Evolutionary conservation across 73 alveolate genomes (phyloP), one percentile per base, ranked within the genome.

Genomic region (Paramecium pentaurelia): DNA sequence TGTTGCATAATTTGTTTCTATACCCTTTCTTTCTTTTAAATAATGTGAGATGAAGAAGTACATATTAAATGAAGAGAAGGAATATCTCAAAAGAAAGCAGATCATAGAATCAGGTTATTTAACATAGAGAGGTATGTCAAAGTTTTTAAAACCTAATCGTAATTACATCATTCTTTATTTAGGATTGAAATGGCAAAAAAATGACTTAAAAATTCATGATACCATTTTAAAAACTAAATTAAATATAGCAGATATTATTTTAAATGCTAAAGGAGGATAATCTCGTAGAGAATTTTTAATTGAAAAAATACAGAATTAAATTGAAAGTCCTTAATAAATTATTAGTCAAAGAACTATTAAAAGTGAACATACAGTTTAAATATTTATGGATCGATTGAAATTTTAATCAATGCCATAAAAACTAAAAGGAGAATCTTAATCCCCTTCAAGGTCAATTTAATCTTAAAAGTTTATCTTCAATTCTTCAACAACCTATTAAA

Each of bases 401-500:
- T 64, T 64, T 64, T 51, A 64, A 28, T 64, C 84, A 64, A 28
- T 64, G 7, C 84, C 84, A 11, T 34, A 14, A 27, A 64, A 28
- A 32, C 20, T 64, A 16, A 64, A 20, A 64, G 42, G 42, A 64
- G 83, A 64, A 6, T 34, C 47, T 28, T n/a, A 20, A 28, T 64
- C 51, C 5, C 84, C 84, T 14, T 64, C 11, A 64, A 64, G 28
- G 28, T 25, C 84, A 64, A 34, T 64, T 2, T 28, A 27, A 64
- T 64, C 84, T 64, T 14, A 64, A 64, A 28, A 28, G 12, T 64
- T 64, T 64, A 64, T 64, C 51, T 64, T 64, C 22, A 64, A 28
- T 8, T 64, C 84, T 64, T 28, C 42, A 64, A 64, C 84, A 64
- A 64, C 84, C 42, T 64, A 64, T 64, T 64, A 64, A 64, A 64